A percentile compares a stretch with the other conserved stretches of the same genome.
These are phyloP conservation scores for Penicillium silybi DNA, from an alignment of 495 filamentous ascomycete species.

Conservation along the genomic window DNA sequence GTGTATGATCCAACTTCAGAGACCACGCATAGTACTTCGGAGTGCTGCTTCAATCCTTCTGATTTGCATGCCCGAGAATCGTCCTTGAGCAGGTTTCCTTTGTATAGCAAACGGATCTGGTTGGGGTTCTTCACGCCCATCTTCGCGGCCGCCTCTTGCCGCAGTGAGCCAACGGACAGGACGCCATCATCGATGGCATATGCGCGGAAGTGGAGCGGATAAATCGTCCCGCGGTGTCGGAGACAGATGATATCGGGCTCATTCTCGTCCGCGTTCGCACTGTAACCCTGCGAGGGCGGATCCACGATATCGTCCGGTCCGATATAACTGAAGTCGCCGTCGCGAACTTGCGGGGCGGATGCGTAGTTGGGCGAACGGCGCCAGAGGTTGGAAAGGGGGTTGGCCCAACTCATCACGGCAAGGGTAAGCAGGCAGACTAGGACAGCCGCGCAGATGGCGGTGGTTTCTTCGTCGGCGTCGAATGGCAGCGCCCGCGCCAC, in stretches of 20 bases:
- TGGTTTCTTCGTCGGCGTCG: slow-evolving; percentile 21
- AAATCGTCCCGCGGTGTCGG: slow-evolving; percentile 65
- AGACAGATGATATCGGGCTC: slow-evolving; percentile 78
- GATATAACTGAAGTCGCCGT: slow-evolving; percentile 79
- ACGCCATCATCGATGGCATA: slow-evolving; percentile 77
- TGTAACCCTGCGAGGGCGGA: slow-evolving; percentile 13
- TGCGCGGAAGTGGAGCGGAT: slow-evolving; percentile 73
- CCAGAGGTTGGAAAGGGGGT: slow-evolving; percentile 49
- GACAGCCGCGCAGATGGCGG: slow-evolving; percentile 29
- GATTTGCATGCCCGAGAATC: slow-evolving; percentile 59
- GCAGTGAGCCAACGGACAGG: slow-evolving; percentile 63
- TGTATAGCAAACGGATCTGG: slow-evolving; percentile 73
- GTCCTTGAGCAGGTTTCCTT: slow-evolving; percentile 72
- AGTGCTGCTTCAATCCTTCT: slow-evolving; percentile 76
- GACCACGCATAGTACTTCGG: slow-evolving; percentile 65
- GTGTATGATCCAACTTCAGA: slow-evolving; percentile 53
- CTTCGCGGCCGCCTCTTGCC: slow-evolving; percentile 59
- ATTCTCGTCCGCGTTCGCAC: slow-evolving; percentile 28
- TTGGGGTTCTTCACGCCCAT: slow-evolving; percentile 57
- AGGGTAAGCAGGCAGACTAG: slow-evolving; percentile 45
- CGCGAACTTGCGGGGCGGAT: slow-evolving; percentile 57
- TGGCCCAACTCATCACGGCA: slow-evolving; percentile 61
- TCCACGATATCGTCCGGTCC: slow-evolving; percentile 62
- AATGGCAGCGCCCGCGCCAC: slow-evolving; percentile 27
- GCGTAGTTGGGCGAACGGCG: slow-evolving; percentile 45